Evolutionary conservation across 2,329 filamentous ascomycete species (phyloP), one percentile per base, ranked within the genome.

Genomic region (Claviceps sp.): DNA sequence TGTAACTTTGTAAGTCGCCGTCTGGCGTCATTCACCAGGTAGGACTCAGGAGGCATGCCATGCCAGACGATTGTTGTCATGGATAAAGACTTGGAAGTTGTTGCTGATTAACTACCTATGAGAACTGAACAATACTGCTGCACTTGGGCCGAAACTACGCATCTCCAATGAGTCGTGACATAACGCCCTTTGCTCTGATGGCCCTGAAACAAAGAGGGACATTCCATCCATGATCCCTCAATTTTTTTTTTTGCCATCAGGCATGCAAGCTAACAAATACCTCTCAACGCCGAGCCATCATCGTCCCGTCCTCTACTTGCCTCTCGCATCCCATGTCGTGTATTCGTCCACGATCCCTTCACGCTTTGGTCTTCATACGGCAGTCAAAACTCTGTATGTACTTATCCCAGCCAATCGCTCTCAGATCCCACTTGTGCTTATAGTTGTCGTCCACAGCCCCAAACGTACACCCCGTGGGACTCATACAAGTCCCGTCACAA

Each of bases 391-490:
- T 68, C 49, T 53, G 56, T 49, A 69, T 60, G 20, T 66, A 52
- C n/a, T 53, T 64, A 46, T 73, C 61, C 76, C 75, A 78, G 46
- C 61, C 52, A 45, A 75, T 70, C 29, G 63, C 64, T 26, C 66
- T 62, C 49, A 78, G 58, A 58, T 78, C 68, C 60, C 65, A 71
- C 63, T 76, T 77, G 66, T 74, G 51, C 52, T 64, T 58, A 58
- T 71, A 73, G 55, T 61, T 56, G 56, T 69, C 77, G 57, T 69
- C 67, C 47, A 79, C 65, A 7, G 66, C 59, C 38, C 75, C 76
- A 53, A 75, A 68, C 0, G 75, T 77, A 64, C 76, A 79, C 38
- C 75, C 76, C 45, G 70, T 72, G 2, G 74, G 74, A 46, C 74
- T 76, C 4, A 50, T 71, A 67, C 75, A 79, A 54, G 70, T 64